These are phyloP conservation scores for Raphanus sativus DNA, from an alignment of 345 rosid genomes.

Conservation along the genomic window DNA sequence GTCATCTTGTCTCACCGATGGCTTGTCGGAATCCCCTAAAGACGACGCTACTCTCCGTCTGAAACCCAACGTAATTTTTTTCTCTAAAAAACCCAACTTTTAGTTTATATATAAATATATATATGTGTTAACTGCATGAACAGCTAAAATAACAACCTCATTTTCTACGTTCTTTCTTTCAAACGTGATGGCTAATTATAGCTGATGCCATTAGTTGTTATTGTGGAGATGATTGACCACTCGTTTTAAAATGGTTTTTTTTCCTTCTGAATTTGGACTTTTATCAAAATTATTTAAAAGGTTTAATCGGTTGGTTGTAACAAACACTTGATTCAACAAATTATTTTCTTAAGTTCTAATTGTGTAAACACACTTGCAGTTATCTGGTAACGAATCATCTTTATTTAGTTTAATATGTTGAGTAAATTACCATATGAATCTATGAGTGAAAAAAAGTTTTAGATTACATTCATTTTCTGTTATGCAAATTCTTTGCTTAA, in stretches of 20 bases:
- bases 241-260: not conserved
- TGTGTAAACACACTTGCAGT: constrained; percentile 17
- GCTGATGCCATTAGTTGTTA: constrained; percentile 14
- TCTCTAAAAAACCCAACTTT: not conserved
- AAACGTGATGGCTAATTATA: constrained; percentile 23
- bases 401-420: not conserved
- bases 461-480: not conserved
- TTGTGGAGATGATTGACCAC: constrained; percentile 17
- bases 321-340: constrained; percentile 6
- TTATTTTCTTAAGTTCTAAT: constrained; percentile 22
- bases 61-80: constrained; percentile 18
- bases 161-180: not conserved
- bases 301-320: constrained; percentile 18
- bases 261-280: not conserved
- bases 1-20: constrained; percentile 10
- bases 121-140: constrained; percentile 13
- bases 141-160: constrained; percentile 17
- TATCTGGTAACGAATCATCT: constrained; percentile 6
- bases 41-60: not conserved
- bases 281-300: not conserved
- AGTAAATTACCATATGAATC: not conserved
- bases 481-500: too few species aligned
- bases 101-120: constrained; percentile 23
- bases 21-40: not conserved
- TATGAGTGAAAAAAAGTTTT: not conserved